phyloP scores from a whole-genome alignment of 495 filamentous ascomycete species.

The Neurospora pannonica region DNA sequence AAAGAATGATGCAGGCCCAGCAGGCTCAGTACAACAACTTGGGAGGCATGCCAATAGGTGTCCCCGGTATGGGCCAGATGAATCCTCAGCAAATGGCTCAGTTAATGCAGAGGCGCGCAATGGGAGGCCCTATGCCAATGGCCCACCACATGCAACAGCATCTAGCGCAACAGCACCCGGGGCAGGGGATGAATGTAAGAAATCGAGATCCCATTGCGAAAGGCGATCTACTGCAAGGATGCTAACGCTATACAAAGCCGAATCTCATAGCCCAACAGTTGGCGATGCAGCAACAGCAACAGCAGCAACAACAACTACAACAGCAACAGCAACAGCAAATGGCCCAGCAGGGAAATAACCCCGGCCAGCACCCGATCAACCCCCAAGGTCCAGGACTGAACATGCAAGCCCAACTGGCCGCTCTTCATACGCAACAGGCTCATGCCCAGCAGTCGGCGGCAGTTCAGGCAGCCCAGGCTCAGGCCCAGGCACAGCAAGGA shows the following conservation, averaged over 20 bases:
- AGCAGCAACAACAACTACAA: conserved; percentile 43
- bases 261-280: conserved; percentile 19
- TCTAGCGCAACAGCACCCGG: conserved; percentile 33
- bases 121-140: conserved; percentile 32
- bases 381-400: conserved; percentile 26
- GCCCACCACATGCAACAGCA: conserved; percentile 37
- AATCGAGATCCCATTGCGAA: conserved; percentile 2
- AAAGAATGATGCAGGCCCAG: conserved; percentile 41
- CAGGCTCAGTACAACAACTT: conserved; percentile 30
- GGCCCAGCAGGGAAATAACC: conserved; percentile 28
- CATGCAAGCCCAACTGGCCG: conserved; percentile 24
- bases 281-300: conserved; percentile 22
- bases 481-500: conserved; percentile 43
- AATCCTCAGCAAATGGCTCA: conserved; percentile 16
- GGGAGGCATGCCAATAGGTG: conserved; percentile 49
- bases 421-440: conserved; percentile 21
- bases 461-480: conserved; percentile 9
- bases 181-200: conserved; percentile 34
- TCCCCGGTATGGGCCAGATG: conserved; percentile 45
- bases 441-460: conserved; percentile 28
- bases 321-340: conserved; percentile 41
- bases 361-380: conserved; percentile 34
- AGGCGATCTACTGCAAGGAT: conserved; percentile 6
- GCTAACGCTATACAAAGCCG: neutral
- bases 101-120: conserved; percentile 17